These are phyloP conservation scores for Colletotrichum tropicale DNA, from an alignment of 2,329 filamentous ascomycete species.

Conservation along the genomic window DNA sequence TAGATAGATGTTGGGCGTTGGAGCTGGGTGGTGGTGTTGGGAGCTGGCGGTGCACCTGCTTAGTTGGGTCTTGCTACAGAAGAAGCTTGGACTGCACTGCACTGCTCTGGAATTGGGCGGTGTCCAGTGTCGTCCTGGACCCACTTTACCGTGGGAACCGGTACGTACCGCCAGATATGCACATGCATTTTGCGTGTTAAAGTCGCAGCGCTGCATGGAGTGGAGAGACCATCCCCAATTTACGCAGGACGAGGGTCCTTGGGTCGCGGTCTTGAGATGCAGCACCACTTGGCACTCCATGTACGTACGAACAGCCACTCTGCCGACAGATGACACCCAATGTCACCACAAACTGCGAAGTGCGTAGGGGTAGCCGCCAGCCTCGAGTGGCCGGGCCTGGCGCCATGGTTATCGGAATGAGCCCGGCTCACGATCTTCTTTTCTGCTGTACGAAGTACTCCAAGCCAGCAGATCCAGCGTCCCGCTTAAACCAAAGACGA, in stretches of 20 bases:
- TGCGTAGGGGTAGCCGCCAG: not conserved
- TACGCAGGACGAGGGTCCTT: not conserved
- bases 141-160: not conserved
- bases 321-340: not conserved
- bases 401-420: not conserved
- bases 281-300: not conserved
- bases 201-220: not conserved
- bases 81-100: not conserved
- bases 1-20: not conserved
- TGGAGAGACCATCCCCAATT: slow-evolving; percentile 9
- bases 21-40: not conserved
- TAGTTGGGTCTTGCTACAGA: not conserved
- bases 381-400: not conserved
- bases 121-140: not conserved
- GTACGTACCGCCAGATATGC: not conserved
- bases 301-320: not conserved
- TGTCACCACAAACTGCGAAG: not conserved
- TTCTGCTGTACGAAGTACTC: not conserved
- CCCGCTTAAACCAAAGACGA: not conserved
- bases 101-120: not conserved
- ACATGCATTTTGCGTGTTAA: slow-evolving; percentile 1
- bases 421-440: not conserved
- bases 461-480: not conserved
- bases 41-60: not conserved
- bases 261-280: not conserved